Base-by-base conservation (phyloP, 1,284 basidiomycete genomes). In the Flammula alnicola region DNA sequence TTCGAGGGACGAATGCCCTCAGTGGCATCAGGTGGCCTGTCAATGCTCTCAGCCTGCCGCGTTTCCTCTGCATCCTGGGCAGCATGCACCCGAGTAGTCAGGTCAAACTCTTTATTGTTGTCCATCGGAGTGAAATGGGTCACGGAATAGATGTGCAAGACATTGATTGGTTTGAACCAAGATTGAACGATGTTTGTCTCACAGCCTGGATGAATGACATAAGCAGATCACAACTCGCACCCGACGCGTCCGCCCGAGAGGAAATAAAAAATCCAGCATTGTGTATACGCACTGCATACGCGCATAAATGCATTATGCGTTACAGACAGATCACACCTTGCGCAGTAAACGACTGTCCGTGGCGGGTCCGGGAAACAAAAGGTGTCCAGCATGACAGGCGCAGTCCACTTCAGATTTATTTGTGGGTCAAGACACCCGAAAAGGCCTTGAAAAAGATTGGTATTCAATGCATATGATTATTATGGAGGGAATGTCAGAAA, bases 401-500 rank as follows among this genome's bases (percentile, higher is more conserved):
- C 37, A 37, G 36, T 22, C 12, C 10, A 11, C 36, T 25, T 14
- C 22, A 39, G 37, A 5, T n/a, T 30, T 23, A 35, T 41, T 29
- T 27, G 30, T 47, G 40, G 32, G 40, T 48, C 38, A 27, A 52
- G 27, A 20, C 17, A 22, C 11, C n/a, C 5, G 30, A 32, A 29
- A 29, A 22, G 38, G n/a, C 35, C n/a, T 19, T 29, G 33, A 12
- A 17, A 38, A n/a, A 14, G 12, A 29, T 29, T n/a, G n/a, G n/a
- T n/a, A n/a, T n/a, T n/a, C n/a, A 19, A 41, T 44, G 33, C 23
- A 27, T 19, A 29, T 29, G 45, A 25, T 17, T 37, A 20, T 47
- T 27, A 46, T 22, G 22, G 52, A 44, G n/a, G n/a, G 49, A 42
- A 70, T 86, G 82, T 86, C 57, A 72, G 83, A 80, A 77, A 76